Conservation (phyloP, 1,139 yeast species). For the Diutina sp. region DNA sequence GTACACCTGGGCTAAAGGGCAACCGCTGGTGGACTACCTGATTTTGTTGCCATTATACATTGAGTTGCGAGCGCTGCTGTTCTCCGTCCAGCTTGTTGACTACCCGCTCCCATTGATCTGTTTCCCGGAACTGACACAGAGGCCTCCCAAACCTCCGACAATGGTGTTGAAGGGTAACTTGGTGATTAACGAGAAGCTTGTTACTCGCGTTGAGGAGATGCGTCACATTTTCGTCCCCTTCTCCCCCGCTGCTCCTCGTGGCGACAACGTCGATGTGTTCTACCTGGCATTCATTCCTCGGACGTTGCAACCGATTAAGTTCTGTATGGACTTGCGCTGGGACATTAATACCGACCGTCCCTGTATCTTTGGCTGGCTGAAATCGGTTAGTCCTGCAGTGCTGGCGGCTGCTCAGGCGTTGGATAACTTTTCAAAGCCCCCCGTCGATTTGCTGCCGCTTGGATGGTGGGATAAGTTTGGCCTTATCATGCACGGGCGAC, state of each 20-base stretch:
- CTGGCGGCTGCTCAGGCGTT: conserved; percentile 26
- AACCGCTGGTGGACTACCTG: conserved; percentile 27
- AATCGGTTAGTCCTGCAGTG: conserved; percentile 27
- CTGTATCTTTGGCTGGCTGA: conserved; percentile 32
- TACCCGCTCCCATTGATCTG: conserved; percentile 30
- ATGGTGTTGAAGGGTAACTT: conserved; percentile 23
- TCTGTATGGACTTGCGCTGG: conserved; percentile 22
- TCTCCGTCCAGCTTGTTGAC: conserved; percentile 23
- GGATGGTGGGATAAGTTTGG: conserved; percentile 58
- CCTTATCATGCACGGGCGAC: conserved; percentile 30
- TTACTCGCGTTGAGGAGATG: conserved; percentile 25
- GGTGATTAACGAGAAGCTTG: conserved; percentile 31
- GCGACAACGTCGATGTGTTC: conserved; percentile 10
- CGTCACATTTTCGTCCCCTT: conserved; percentile 33
- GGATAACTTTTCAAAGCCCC: conserved; percentile 55
- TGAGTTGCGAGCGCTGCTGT: conserved; percentile 17
- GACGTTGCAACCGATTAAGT: conserved; percentile 33
- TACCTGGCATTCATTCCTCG: conserved; percentile 28
- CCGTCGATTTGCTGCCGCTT: conserved; percentile 72
- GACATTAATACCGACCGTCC: conserved; percentile 23
- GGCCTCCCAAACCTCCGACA: conserved; percentile 12
- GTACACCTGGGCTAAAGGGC: conserved; percentile 24
- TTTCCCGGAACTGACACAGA: conserved; percentile 15
- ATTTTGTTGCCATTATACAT: conserved; percentile 25
- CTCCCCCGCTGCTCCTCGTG: conserved; percentile 23